phyloP scores from a whole-genome alignment of 179 eudicot genomes.

The Silene vulgaris region DNA sequence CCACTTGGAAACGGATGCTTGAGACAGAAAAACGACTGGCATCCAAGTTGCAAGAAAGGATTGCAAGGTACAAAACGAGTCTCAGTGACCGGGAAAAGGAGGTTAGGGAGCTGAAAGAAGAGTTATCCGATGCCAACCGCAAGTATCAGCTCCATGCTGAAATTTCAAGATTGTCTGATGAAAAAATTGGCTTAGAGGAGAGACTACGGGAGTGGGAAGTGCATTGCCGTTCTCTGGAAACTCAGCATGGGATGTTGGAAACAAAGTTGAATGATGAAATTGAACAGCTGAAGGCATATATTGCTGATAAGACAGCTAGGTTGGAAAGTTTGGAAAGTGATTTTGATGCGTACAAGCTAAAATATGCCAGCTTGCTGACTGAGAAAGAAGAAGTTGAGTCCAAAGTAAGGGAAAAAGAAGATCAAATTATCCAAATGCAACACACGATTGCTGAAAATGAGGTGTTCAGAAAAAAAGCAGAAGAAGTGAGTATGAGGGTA shows the following conservation, averaged over 20 bases:
- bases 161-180: conserved; percentile 52
- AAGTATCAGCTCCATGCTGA: conserved; percentile 60
- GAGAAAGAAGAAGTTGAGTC: conserved; percentile 42
- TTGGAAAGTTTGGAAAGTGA: conserved; percentile 47
- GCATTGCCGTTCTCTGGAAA: conserved; percentile 55
- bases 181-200: conserved; percentile 51
- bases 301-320: conserved; percentile 31
- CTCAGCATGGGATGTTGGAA: conserved; percentile 30
- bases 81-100: conserved; percentile 73
- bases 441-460: conserved; percentile 22
- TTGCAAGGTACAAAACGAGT: conserved; percentile 69
- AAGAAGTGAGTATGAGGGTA: conserved; percentile 42
- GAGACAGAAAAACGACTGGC: conserved; percentile 69
- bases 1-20: conserved; percentile 51
- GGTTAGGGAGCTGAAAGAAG: conserved; percentile 66
- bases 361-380: conserved; percentile 43
- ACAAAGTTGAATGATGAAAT: conserved; percentile 42
- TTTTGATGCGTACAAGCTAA: conserved; percentile 41
- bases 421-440: conserved; percentile 34
- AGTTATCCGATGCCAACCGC: conserved; percentile 58
- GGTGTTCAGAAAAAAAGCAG: conserved; percentile 23
- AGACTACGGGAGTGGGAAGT: conserved; percentile 67
- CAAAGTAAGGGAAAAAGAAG: conserved; percentile 37
- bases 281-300: conserved; percentile 46
- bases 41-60: conserved; percentile 67